A percentile compares a stretch with the other conserved stretches of the same genome.
Evolutionary conservation across 331 rosid genomes (phyloP).

Genomic region (Malus hybrid): DNA sequence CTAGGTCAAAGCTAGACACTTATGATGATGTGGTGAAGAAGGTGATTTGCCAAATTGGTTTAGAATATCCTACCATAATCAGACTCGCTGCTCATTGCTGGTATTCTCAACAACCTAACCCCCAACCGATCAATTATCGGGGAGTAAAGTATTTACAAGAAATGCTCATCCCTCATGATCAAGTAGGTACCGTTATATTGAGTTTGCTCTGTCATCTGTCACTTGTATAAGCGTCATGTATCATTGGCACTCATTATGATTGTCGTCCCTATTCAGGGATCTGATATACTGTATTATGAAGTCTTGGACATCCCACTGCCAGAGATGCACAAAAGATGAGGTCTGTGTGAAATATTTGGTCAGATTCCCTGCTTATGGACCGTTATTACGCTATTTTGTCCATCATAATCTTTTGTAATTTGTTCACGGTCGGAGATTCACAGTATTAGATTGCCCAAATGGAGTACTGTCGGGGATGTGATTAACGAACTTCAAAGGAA

Average conservation of each 20-base stretch:
- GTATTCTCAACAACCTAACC: slow-evolving; percentile 93
- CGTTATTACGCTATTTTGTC: not conserved
- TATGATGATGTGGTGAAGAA: slow-evolving; percentile 75
- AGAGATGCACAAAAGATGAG: slow-evolving; percentile 82
- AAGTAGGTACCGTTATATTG: slow-evolving; percentile 35
- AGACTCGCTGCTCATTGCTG: slow-evolving; percentile 85
- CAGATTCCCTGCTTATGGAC: not conserved
- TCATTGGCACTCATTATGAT: not conserved
- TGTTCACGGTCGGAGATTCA: slow-evolving; percentile 60
- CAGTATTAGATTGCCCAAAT: slow-evolving; percentile 76
- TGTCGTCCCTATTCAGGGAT: slow-evolving; percentile 35
- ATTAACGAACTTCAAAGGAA: slow-evolving; percentile 63
- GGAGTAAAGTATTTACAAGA: slow-evolving; percentile 76
- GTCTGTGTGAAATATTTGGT: slow-evolving; percentile 29
- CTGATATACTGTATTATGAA: slow-evolving; percentile 83
- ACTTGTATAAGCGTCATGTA: not conserved
- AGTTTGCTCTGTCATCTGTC: not conserved
- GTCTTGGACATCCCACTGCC: slow-evolving; percentile 93
- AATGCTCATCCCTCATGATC: slow-evolving; percentile 80
- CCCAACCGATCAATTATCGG: slow-evolving; percentile 75
- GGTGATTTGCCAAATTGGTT: slow-evolving; percentile 57
- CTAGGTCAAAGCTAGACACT: slow-evolving; percentile 60
- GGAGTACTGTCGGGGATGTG: slow-evolving; percentile 79
- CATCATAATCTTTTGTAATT: slow-evolving; percentile 2
- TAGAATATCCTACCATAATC: slow-evolving; percentile 76